Percentiles rank a stretch among this genome's conserved stretches.
Evolutionary conservation across 345 rosid genomes (phyloP).

Genomic region (Nephelium lappaceum): DNA sequence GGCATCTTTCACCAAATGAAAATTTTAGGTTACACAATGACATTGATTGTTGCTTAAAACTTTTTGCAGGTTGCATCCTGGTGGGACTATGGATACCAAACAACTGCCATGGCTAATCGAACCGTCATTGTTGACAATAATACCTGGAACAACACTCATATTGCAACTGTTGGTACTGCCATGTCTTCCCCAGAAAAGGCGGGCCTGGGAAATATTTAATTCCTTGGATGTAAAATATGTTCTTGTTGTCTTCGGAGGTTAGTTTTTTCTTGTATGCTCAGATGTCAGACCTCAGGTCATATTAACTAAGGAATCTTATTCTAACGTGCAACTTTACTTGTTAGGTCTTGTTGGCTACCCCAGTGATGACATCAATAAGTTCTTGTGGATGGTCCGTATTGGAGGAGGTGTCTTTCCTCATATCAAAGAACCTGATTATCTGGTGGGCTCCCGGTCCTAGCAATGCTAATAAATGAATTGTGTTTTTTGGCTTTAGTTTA

Average conservation of each 20-base stretch:
- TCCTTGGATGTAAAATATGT: slow-evolving; percentile 99
- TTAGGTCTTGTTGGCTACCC: slow-evolving; percentile 98
- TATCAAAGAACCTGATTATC: slow-evolving; percentile 95
- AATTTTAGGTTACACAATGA: not conserved
- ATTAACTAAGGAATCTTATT: slow-evolving; percentile 1
- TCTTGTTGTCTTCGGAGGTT: slow-evolving; percentile 98
- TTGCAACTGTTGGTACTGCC: slow-evolving; percentile 99
- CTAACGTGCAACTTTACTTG: slow-evolving; percentile 36
- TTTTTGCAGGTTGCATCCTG: slow-evolving; percentile 90
- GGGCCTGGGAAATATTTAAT: slow-evolving; percentile 94
- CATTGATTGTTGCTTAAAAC: not conserved
- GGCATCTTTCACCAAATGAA: slow-evolving; percentile 13
- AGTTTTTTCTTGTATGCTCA: slow-evolving; percentile 31
- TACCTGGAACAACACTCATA: slow-evolving; percentile 99
- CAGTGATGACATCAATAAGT: slow-evolving; percentile 97
- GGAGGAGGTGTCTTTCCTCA: slow-evolving; percentile 99
- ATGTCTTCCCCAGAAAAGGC: slow-evolving; percentile 99
- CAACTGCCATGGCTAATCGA: slow-evolving; percentile 99
- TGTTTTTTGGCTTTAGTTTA: slow-evolving; percentile 6
- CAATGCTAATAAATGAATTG: slow-evolving; percentile 1
- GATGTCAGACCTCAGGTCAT: not conserved
- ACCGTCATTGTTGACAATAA: slow-evolving; percentile 98
- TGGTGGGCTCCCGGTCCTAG: slow-evolving; percentile 44
- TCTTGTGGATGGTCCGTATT: slow-evolving; percentile 99
- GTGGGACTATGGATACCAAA: slow-evolving; percentile 99